Evolutionary conservation across 768 basidiomycete genomes (phyloP).

Genomic region (Tricholoma saponaceum): DNA sequence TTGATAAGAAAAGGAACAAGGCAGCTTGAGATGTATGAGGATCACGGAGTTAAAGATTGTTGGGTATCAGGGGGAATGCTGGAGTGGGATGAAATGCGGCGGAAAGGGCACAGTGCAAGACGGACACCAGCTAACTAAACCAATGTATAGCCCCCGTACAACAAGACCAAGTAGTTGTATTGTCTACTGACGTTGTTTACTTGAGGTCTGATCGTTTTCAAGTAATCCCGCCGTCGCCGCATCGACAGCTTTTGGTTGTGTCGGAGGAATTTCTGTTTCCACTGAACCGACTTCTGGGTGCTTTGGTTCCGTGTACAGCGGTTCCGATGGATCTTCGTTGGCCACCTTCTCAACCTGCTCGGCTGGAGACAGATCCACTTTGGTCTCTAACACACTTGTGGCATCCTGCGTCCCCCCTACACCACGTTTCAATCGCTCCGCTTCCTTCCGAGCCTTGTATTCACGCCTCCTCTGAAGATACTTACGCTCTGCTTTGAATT

Average conservation of each 20-base stretch:
- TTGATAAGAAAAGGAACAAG: conserved; percentile 63
- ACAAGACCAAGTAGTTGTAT: neutral
- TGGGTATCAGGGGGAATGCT: conserved; percentile 70
- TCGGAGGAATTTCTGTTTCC: neutral
- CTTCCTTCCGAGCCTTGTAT: conserved; percentile 10
- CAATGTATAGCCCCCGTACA: neutral
- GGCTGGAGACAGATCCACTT: neutral
- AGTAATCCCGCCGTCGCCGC: conserved; percentile 22
- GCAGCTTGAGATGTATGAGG: conserved; percentile 70
- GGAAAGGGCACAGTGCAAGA: conserved; percentile 4
- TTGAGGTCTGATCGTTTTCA: conserved; percentile 6
- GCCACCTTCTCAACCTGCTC: too few relatives aligned
- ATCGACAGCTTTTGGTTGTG: conserved; percentile 11
- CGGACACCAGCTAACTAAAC: neutral
- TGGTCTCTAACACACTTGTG: neutral
- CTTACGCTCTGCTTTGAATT: conserved; percentile 18
- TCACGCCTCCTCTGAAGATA: conserved; percentile 12
- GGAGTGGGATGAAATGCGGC: conserved; percentile 49
- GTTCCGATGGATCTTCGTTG: neutral
- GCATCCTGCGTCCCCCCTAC: conserved; percentile 1
- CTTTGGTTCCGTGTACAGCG: neutral
- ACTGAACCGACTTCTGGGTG: neutral
- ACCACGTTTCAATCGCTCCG: conserved; percentile 11
- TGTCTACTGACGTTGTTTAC: neutral
- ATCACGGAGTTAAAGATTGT: conserved; percentile 64